Evolutionary conservation across 108 stramenopile species (phyloP).

Genomic region (Skeletonema tropicum): DNA sequence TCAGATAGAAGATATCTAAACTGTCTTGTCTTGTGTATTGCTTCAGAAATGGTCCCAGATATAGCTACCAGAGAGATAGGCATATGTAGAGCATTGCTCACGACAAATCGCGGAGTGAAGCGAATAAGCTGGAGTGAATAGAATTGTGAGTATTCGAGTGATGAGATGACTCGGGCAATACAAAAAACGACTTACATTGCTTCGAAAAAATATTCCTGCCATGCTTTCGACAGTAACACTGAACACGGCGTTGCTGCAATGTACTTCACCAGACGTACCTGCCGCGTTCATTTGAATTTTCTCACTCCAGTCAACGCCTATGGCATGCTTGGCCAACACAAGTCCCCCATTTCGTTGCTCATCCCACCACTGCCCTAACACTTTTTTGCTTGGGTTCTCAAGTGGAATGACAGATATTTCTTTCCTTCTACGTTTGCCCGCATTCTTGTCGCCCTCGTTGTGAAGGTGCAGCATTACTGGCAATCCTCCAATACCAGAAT

Average conservation of each 20-base stretch:
- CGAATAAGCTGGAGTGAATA: not conserved
- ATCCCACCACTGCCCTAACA: slow-evolving; percentile 29
- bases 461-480: slow-evolving; percentile 31
- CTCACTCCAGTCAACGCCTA: slow-evolving; percentile 28
- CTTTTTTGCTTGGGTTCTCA: slow-evolving; percentile 4
- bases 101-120: slow-evolving; percentile 30
- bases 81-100: slow-evolving; percentile 36
- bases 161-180: too few species aligned
- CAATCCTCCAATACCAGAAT: slow-evolving; percentile 29
- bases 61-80: slow-evolving; percentile 24
- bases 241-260: slow-evolving; percentile 12
- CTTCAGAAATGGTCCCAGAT: slow-evolving; percentile 20
- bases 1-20: slow-evolving; percentile 1
- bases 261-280: slow-evolving; percentile 26
- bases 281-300: slow-evolving; percentile 29
- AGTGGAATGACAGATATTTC: slow-evolving; percentile 26
- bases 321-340: slow-evolving; percentile 11
- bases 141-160: too few species aligned
- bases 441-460: slow-evolving; percentile 15
- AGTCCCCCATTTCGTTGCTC: slow-evolving; percentile 25
- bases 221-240: slow-evolving; percentile 18
- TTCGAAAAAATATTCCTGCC: slow-evolving; percentile 22
- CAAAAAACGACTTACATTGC: not conserved
- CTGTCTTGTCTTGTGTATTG: slow-evolving; percentile 11
- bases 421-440: slow-evolving; percentile 20